Conservation (phyloP, 495 filamentous ascomycete species). For the Monascus purpureus region DNA sequence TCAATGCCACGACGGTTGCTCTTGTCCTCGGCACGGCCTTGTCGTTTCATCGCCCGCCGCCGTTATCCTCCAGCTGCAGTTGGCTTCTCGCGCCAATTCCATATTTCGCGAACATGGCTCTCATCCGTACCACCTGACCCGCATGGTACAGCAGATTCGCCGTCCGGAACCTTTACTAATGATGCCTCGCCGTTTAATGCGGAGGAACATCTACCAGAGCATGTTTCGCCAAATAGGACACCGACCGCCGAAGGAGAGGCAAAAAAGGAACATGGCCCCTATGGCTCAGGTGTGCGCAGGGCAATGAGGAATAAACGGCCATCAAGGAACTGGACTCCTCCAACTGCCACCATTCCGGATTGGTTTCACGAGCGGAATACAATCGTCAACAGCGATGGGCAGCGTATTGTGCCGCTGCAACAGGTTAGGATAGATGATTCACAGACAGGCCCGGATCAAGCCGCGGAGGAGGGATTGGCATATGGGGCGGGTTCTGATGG, state of each 20-base stretch:
- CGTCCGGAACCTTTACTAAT: slow-evolving; percentile 10
- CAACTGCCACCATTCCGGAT: slow-evolving; percentile 16
- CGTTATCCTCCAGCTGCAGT: slow-evolving; percentile 19
- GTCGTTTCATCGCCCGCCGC: slow-evolving; percentile 30
- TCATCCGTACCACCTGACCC: slow-evolving; percentile 23
- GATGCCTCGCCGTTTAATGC: slow-evolving; percentile 11
- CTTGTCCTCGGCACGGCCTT: slow-evolving; percentile 22
- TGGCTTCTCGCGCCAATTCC: slow-evolving; percentile 20
- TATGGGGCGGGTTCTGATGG: slow-evolving; percentile 12
- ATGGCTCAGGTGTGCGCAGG: slow-evolving; percentile 27
- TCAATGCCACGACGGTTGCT: slow-evolving; percentile 26
- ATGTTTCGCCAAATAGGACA: slow-evolving; percentile 4
- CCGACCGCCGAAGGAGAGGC: slow-evolving; percentile 6
- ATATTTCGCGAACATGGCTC: slow-evolving; percentile 20
- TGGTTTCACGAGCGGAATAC: slow-evolving; percentile 29
- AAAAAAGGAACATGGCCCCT: slow-evolving; percentile 17
- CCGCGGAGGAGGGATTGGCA: slow-evolving; percentile 3
- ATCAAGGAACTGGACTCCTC: slow-evolving; percentile 7
- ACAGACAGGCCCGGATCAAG: slow-evolving; percentile 5
- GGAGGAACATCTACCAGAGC: slow-evolving; percentile 5
- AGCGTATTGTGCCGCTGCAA: slow-evolving; percentile 2
- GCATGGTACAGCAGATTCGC: slow-evolving; percentile 9
- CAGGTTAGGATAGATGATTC: slow-evolving; percentile 15
- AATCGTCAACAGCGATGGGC: slow-evolving; percentile 8
- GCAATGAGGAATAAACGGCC: slow-evolving; percentile 22